phyloP scores from a whole-genome alignment of 345 rosid species.

The Acer campestre region DNA sequence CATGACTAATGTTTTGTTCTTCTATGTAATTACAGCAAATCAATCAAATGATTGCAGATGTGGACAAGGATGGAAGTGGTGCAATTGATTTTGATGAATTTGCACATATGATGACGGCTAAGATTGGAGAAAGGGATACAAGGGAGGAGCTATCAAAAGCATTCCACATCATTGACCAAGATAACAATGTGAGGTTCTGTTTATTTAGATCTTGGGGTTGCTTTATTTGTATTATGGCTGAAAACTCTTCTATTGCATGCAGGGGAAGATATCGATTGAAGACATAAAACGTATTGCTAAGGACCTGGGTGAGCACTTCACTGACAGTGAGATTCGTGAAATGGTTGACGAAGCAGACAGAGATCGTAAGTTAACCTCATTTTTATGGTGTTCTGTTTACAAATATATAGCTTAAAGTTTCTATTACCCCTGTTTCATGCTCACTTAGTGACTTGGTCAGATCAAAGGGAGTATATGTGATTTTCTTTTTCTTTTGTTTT shows the following conservation, averaged over 20 bases:
- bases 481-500: not conserved
- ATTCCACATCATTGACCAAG: conserved; percentile 78
- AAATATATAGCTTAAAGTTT: not conserved
- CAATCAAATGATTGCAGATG: conserved; percentile 94
- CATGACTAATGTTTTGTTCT: not conserved
- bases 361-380: conserved; percentile 55
- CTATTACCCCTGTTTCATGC: not conserved
- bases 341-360: conserved; percentile 88
- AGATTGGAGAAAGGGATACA: conserved; percentile 92
- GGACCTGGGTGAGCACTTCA: conserved; percentile 78
- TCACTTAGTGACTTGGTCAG: not conserved
- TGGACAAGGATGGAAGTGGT: conserved; percentile 97
- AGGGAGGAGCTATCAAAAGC: conserved; percentile 91
- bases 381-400: not conserved
- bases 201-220: not conserved
- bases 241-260: conserved; percentile 4
- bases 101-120: conserved; percentile 92
- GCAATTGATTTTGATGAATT: conserved; percentile 96
- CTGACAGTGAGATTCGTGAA: conserved; percentile 67
- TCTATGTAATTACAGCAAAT: conserved; percentile 65
- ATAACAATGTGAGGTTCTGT: conserved; percentile 59
- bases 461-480: not conserved
- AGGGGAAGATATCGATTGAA: conserved; percentile 74
- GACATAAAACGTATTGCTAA: conserved; percentile 70
- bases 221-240: conserved; percentile 1